Percentiles rank a stretch among this genome's conserved stretches.
phyloP scores from a whole-genome alignment of 1,139 yeast genomes.

The Yamadazyma epiphylla region DNA sequence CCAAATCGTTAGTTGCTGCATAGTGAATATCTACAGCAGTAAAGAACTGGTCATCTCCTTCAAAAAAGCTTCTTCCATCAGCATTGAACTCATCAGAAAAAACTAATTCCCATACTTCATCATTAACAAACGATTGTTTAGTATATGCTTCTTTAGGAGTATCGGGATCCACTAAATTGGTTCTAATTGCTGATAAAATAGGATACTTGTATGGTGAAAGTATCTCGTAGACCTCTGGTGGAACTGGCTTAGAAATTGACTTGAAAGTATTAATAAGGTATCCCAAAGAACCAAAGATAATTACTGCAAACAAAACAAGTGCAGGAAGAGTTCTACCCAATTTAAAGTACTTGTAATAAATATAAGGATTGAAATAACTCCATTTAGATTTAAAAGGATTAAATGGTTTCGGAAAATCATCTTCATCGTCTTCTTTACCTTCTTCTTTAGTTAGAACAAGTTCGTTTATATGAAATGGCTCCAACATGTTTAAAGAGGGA shows the following conservation, averaged over 20 bases:
- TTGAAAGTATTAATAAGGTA: constrained; percentile 10
- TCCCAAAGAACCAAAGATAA: constrained; percentile 15
- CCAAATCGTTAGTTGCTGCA: constrained; percentile 27
- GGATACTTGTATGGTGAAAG: constrained; percentile 18
- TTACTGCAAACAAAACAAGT: constrained; percentile 8
- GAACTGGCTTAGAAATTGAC: constrained; percentile 5
- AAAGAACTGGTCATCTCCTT: constrained; percentile 30
- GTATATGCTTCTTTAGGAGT: constrained; percentile 17
- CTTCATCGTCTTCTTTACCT: constrained; percentile 8
- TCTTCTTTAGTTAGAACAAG: constrained; percentile 9
- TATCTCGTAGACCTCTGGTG: constrained; percentile 15
- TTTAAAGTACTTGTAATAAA: constrained; percentile 9
- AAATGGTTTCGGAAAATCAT: constrained; percentile 8
- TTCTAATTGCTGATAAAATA: constrained; percentile 19
- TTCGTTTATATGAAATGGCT: constrained; percentile 4
- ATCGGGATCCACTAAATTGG: constrained; percentile 24
- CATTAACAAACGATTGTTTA: constrained; percentile 10
- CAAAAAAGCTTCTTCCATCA: constrained; percentile 27
- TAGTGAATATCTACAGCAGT: constrained; percentile 27
- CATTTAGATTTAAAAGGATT: constrained; percentile 9
- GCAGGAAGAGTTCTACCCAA: constrained; percentile 11
- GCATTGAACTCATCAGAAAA: constrained; percentile 30
- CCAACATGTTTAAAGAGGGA: background rate
- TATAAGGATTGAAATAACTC: constrained; percentile 12
- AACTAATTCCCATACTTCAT: constrained; percentile 22